Percentiles rank a stretch among this genome's conserved stretches.
Evolutionary conservation across 2,329 filamentous ascomycete genomes (phyloP).

Genomic region (Hyphodiscus sp.): DNA sequence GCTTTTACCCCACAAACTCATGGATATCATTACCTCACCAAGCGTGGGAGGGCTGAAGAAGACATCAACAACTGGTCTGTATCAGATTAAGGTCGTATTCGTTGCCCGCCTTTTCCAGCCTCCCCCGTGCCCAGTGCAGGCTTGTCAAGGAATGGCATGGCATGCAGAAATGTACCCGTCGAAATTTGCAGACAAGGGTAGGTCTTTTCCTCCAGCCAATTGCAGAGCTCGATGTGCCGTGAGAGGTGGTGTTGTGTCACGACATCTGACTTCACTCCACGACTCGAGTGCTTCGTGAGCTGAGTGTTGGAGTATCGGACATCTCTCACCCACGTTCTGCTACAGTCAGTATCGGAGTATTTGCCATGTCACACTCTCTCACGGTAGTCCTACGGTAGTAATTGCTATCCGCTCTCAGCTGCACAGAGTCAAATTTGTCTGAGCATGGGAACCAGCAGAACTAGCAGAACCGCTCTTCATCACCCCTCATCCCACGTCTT

Average conservation of each 20-base stretch:
- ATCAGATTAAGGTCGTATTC: background rate
- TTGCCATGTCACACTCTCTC: too few species aligned
- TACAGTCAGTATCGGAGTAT: background rate
- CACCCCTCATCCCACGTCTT: background rate
- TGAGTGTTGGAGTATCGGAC: background rate
- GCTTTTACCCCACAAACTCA: slow-evolving; percentile 17
- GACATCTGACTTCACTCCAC: background rate
- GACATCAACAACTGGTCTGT: slow-evolving; percentile 5
- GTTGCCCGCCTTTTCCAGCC: too few species aligned
- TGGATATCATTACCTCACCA: slow-evolving; percentile 12
- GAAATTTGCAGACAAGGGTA: background rate
- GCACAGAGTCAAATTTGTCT: too few species aligned
- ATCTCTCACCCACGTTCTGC: background rate
- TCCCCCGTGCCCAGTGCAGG: too few species aligned
- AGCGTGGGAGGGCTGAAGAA: slow-evolving; percentile 1
- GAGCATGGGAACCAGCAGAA: too few species aligned
- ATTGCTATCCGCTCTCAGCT: too few species aligned
- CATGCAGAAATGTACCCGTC: too few species aligned
- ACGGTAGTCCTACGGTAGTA: too few species aligned
- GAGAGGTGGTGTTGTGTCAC: background rate
- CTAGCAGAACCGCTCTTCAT: too few species aligned
- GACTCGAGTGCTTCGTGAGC: too few species aligned
- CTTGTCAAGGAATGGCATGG: too few species aligned
- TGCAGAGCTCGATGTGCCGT: too few species aligned
- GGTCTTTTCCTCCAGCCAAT: background rate